These are phyloP conservation scores for Trichosporon asahii DNA, from an alignment of 1,284 basidiomycete genomes.

Conservation along the genomic window DNA sequence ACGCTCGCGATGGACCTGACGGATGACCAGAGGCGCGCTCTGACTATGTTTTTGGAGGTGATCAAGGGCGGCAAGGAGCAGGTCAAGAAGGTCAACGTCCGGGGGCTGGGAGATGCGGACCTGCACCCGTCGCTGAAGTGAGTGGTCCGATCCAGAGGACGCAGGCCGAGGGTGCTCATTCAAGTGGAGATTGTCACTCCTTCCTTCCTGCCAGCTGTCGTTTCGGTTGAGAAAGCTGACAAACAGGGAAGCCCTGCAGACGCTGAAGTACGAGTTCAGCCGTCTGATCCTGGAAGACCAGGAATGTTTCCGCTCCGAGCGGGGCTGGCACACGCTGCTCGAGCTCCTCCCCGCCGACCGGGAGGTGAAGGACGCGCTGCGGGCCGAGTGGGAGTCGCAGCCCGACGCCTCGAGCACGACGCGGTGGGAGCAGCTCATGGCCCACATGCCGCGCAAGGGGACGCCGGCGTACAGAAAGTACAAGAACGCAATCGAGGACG, in stretches of 20 bases:
- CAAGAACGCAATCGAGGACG: conserved; percentile 66
- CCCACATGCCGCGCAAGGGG: conserved; percentile 5
- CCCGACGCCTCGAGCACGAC: conserved; percentile 59
- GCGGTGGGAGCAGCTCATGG: conserved; percentile 69
- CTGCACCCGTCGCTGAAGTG: conserved; percentile 71
- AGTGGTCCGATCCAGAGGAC: conserved; percentile 41
- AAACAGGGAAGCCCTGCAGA: conserved; percentile 57
- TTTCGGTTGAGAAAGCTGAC: conserved; percentile 8
- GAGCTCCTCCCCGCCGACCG: conserved; percentile 66
- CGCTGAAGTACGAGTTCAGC: conserved; percentile 61
- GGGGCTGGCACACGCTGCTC: conserved; percentile 72
- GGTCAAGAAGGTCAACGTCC: conserved; percentile 75
- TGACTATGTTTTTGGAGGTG: conserved; percentile 84
- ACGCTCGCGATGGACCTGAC: conserved; percentile 79
- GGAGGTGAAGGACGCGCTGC: conserved; percentile 56
- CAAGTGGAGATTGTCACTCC: too few relatives aligned
- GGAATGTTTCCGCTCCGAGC: conserved; percentile 70
- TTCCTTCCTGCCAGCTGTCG: neutral
- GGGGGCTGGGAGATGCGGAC: conserved; percentile 54
- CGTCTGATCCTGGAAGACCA: conserved; percentile 79
- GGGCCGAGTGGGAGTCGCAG: conserved; percentile 63
- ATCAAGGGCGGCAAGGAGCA: conserved; percentile 78
- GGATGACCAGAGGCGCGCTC: conserved; percentile 81
- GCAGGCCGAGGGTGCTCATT: too few relatives aligned
- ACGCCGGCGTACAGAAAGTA: conserved; percentile 33